These are phyloP conservation scores for Sarcodon sp. DNA, from an alignment of 768 basidiomycete genomes.

Conservation along the genomic window DNA sequence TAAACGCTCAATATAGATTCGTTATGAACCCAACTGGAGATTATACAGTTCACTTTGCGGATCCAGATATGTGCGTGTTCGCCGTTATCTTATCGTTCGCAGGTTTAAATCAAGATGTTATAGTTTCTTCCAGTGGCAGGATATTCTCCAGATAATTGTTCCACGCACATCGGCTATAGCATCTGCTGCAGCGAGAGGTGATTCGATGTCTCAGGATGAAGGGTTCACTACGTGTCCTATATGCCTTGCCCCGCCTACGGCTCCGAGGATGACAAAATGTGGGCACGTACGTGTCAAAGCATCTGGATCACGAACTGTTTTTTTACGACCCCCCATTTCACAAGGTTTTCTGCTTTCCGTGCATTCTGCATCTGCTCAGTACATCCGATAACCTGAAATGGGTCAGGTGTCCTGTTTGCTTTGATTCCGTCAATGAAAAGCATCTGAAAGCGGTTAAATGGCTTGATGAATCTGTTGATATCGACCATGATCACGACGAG, in stretches of 20 bases:
- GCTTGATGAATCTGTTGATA: constrained; percentile 41
- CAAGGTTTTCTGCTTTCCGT: constrained; percentile 90
- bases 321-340: constrained; percentile 3
- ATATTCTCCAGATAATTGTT: constrained; percentile 90
- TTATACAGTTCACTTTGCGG: constrained; percentile 92
- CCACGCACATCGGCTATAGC: constrained; percentile 70
- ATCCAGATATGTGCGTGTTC: constrained; percentile 82
- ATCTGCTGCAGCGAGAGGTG: constrained; percentile 39
- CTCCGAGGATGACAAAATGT: constrained; percentile 92
- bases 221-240: constrained; percentile 82
- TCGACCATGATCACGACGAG: constrained; percentile 21
- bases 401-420: constrained; percentile 93
- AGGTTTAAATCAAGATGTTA: constrained; percentile 3
- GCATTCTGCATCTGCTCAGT: constrained; percentile 83
- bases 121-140: constrained; percentile 93
- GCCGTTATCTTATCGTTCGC: constrained; percentile 6
- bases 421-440: constrained; percentile 80
- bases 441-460: constrained; percentile 93
- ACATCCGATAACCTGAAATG: constrained; percentile 75
- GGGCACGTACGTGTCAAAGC: constrained; percentile 67
- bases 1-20: constrained; percentile 95
- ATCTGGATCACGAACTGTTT: not conserved
- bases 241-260: constrained; percentile 82
- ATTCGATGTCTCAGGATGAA: constrained; percentile 31
- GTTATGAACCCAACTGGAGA: constrained; percentile 87